Percentiles rank a stretch among this genome's conserved stretches.
These are phyloP conservation scores for Sclerotinia trifoliorum DNA, from an alignment of 2,329 filamentous ascomycete genomes.

Conservation along the genomic window DNA sequence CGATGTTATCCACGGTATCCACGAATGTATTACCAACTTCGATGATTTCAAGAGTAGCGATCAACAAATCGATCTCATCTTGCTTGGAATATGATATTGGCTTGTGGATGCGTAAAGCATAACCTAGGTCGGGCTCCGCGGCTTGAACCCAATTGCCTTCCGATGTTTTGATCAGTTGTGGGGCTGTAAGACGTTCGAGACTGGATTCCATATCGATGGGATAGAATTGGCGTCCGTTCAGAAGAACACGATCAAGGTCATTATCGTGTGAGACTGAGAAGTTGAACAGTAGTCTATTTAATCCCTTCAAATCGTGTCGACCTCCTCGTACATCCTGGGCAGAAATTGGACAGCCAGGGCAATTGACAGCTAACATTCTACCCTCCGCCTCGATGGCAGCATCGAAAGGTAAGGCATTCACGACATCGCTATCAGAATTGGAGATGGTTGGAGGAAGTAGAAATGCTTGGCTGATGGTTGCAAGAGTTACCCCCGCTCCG, in stretches of 20 bases:
- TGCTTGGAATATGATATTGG: conserved; percentile 50
- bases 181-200: conserved; percentile 48
- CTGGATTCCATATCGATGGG: conserved; percentile 41
- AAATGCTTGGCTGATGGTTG: conserved; percentile 45
- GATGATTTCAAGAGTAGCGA: conserved; percentile 57
- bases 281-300: conserved; percentile 49
- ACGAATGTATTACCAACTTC: conserved; percentile 58
- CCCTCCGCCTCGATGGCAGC: conserved; percentile 42
- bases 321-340: conserved; percentile 37
- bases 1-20: conserved; percentile 53
- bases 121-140: conserved; percentile 34
- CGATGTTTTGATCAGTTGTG: conserved; percentile 45
- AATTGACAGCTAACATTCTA: conserved; percentile 51
- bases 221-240: conserved; percentile 63
- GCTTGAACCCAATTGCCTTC: conserved; percentile 33
- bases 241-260: conserved; percentile 48
- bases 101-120: conserved; percentile 38
- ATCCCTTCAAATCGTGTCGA: conserved; percentile 30
- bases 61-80: conserved; percentile 52
- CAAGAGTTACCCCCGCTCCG: conserved; percentile 28
- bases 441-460: conserved; percentile 54
- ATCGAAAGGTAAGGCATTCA: conserved; percentile 45
- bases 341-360: conserved; percentile 52
- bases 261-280: conserved; percentile 51
- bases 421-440: conserved; percentile 45